Conservation (phyloP, 2,329 filamentous ascomycete genomes). For the Aureobasidium leucospermi region DNA sequence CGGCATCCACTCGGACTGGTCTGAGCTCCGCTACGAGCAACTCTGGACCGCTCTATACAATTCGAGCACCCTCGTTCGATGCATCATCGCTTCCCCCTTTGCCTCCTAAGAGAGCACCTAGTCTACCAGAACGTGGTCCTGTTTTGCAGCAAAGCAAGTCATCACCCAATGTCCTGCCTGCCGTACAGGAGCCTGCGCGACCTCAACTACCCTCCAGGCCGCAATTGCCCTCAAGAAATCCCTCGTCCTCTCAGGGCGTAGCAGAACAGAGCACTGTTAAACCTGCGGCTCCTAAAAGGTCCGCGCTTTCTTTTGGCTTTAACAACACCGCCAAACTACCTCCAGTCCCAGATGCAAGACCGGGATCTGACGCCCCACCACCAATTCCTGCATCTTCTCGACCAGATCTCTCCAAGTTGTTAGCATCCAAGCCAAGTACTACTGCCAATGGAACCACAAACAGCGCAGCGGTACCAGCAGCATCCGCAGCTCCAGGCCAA, state of each 20-base stretch:
- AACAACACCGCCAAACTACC: slow-evolving; percentile 30
- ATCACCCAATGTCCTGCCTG: slow-evolving; percentile 22
- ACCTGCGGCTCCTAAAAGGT: slow-evolving; percentile 29
- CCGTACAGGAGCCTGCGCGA: slow-evolving; percentile 17
- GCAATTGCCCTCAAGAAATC: slow-evolving; percentile 16
- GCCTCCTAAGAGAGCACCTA: slow-evolving; percentile 43
- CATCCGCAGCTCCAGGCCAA: slow-evolving; percentile 17
- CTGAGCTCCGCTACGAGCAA: slow-evolving; percentile 24
- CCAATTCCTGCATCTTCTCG: slow-evolving; percentile 49
- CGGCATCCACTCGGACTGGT: slow-evolving; percentile 39
- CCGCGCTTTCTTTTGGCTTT: slow-evolving; percentile 41
- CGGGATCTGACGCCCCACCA: slow-evolving; percentile 29
- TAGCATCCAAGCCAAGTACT: slow-evolving; percentile 43
- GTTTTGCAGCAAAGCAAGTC: slow-evolving; percentile 32
- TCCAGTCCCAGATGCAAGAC: slow-evolving; percentile 15
- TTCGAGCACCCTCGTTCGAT: slow-evolving; percentile 48
- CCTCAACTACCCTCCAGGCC: slow-evolving; percentile 15
- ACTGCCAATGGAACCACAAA: slow-evolving; percentile 22
- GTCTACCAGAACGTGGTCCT: slow-evolving; percentile 33
- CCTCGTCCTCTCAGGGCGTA: slow-evolving; percentile 21
- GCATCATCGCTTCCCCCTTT: slow-evolving; percentile 47
- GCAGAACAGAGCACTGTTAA: not conserved
- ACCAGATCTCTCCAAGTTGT: slow-evolving; percentile 51
- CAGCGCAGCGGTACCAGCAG: slow-evolving; percentile 16
- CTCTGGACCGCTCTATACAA: slow-evolving; percentile 16